phyloP scores from a whole-genome alignment of 805 yeast genomes.

The Starmera quercuum region DNA sequence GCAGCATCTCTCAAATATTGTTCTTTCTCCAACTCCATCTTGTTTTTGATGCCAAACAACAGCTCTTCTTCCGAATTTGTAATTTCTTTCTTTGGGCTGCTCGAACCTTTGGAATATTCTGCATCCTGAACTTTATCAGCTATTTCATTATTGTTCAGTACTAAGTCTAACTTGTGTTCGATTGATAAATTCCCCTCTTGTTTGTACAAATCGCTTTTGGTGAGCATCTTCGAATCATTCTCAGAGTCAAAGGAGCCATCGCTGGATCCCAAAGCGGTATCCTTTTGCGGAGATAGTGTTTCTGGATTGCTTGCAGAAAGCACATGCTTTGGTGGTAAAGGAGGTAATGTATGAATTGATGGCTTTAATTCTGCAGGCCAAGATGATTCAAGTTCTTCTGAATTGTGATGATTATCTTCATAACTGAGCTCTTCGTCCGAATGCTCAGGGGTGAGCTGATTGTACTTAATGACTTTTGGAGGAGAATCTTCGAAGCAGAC shows the following conservation, averaged over 20 bases:
- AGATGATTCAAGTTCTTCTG: conserved; percentile 5
- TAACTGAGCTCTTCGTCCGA: conserved; percentile 18
- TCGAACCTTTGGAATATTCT: conserved; percentile 16
- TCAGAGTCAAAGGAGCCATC: conserved; percentile 22
- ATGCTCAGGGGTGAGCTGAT: conserved; percentile 17
- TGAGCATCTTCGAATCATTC: conserved; percentile 8
- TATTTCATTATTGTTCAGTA: conserved; percentile 21
- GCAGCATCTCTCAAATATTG: conserved; percentile 21
- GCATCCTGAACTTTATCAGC: conserved; percentile 16
- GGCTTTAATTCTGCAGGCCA: conserved; percentile 15
- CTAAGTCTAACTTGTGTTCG: conserved; percentile 38
- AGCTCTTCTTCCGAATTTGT: conserved; percentile 17
- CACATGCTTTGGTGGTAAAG: conserved; percentile 24
- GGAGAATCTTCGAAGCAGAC: conserved; percentile 32
- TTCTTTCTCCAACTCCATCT: conserved; percentile 17
- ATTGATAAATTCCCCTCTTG: conserved; percentile 23
- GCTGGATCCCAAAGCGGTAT: conserved; percentile 16
- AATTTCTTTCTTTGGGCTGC: conserved; percentile 13
- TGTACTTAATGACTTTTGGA: conserved; percentile 29
- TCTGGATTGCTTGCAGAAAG: conserved; percentile 13
- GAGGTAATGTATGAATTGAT: conserved; percentile 26
- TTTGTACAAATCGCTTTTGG: conserved; percentile 19
- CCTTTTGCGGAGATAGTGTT: conserved; percentile 15
- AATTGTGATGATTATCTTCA: conserved; percentile 15
- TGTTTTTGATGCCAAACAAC: conserved; percentile 14